phyloP scores from a whole-genome alignment of 73 alveolate genomes.

The Uronychia binucleata region DNA sequence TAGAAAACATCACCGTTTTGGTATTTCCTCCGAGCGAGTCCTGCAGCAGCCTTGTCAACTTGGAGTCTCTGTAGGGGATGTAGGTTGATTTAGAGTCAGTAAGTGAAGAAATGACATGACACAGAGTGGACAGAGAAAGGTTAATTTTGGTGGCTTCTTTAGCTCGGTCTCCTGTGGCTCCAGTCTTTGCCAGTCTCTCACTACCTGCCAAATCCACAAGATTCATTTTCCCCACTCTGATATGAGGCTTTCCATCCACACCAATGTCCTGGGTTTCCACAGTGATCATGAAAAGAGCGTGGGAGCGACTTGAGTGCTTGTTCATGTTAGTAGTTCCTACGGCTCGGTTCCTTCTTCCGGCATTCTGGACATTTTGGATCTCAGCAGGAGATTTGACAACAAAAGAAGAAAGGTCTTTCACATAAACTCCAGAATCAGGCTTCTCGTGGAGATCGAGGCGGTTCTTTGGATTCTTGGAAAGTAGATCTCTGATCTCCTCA shows the following conservation, averaged over 20 bases:
- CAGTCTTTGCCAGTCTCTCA: slow-evolving; percentile 93
- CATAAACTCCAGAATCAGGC: slow-evolving; percentile 97
- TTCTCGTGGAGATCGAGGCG: slow-evolving; percentile 93
- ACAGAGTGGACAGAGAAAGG: slow-evolving; percentile 88
- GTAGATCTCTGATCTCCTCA: slow-evolving; percentile 97
- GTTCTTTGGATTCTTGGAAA: slow-evolving; percentile 87
- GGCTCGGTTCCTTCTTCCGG: slow-evolving; percentile 90
- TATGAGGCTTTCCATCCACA: slow-evolving; percentile 89
- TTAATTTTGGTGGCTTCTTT: slow-evolving; percentile 96
- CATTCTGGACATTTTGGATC: slow-evolving; percentile 83
- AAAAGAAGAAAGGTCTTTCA: slow-evolving; percentile 91
- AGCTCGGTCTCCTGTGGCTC: slow-evolving; percentile 92
- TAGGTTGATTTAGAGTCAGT: slow-evolving; percentile 91
- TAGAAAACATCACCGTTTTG: slow-evolving; percentile 97
- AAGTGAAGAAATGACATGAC: slow-evolving; percentile 95
- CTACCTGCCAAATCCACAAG: slow-evolving; percentile 98
- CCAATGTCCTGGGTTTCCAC: slow-evolving; percentile 91
- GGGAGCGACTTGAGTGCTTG: slow-evolving; percentile 92
- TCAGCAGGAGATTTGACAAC: slow-evolving; percentile 89
- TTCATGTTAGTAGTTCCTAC: slow-evolving; percentile 95
- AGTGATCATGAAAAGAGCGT: slow-evolving; percentile 90
- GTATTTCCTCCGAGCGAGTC: slow-evolving; percentile 98
- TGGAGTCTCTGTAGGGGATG: slow-evolving; percentile 97
- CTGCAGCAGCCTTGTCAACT: slow-evolving; percentile 90
- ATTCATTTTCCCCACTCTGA: slow-evolving; percentile 94